Percentiles rank a stretch among this genome's conserved stretches.
These are phyloP conservation scores for Bruguiera sexangula DNA, from an alignment of 345 rosid genomes.

Conservation along the genomic window DNA sequence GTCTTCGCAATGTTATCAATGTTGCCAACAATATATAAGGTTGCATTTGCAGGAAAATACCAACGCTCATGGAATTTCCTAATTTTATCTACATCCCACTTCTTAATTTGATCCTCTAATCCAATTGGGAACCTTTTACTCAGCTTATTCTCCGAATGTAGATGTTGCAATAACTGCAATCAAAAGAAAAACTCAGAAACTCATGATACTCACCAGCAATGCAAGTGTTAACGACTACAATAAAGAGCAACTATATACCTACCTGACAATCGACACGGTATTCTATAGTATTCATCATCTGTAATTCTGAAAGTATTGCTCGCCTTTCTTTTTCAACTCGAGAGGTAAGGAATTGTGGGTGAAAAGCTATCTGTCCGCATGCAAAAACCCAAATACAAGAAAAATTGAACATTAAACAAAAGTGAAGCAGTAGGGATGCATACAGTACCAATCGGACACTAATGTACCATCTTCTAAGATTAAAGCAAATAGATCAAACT, in stretches of 20 bases:
- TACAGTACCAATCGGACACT: neutral
- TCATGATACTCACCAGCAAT: slow-evolving; percentile 8
- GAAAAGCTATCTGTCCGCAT: slow-evolving; percentile 79
- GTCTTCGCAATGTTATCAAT: slow-evolving; percentile 65
- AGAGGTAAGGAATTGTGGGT: slow-evolving; percentile 89
- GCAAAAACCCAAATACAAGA: neutral
- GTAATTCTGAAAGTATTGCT: slow-evolving; percentile 98
- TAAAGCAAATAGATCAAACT: slow-evolving; percentile 6
- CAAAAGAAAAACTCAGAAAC: slow-evolving; percentile 22
- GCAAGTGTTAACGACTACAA: slow-evolving; percentile 20
- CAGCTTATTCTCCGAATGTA: slow-evolving; percentile 98
- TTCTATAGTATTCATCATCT: slow-evolving; percentile 99
- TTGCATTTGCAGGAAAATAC: slow-evolving; percentile 99
- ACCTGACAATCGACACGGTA: slow-evolving; percentile 99
- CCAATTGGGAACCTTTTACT: slow-evolving; percentile 99
- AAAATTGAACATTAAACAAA: neutral
- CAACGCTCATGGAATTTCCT: slow-evolving; percentile 98
- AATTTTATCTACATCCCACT: slow-evolving; percentile 98
- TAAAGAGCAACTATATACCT: slow-evolving; percentile 13
- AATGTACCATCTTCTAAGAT: neutral
- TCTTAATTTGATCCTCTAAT: slow-evolving; percentile 94
- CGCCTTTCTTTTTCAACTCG: slow-evolving; percentile 97
- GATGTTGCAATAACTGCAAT: slow-evolving; percentile 78
- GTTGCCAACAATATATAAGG: slow-evolving; percentile 95
- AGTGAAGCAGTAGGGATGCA: neutral